These are phyloP conservation scores for Chrysochromulina tobinii DNA, from an alignment of 78 protist species.

Conservation along the genomic window DNA sequence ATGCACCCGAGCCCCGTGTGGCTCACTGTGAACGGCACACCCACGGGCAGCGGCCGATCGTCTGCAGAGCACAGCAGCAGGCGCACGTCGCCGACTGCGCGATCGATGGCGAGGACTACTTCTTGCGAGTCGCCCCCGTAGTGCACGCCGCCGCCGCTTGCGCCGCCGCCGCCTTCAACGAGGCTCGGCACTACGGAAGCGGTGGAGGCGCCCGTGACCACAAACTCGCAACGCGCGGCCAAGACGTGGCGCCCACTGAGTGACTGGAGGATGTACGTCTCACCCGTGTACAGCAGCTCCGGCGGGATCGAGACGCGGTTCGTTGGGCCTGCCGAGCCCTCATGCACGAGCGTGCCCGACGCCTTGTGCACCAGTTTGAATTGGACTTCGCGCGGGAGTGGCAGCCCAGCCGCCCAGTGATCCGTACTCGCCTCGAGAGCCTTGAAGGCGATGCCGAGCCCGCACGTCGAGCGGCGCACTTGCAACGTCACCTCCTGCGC, in stretches of 20 bases:
- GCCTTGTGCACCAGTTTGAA: neutral
- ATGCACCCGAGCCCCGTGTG: neutral
- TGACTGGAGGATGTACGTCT: neutral
- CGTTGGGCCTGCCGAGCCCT: neutral
- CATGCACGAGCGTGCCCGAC: neutral
- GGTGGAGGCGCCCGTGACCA: too few relatives aligned
- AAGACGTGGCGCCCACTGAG: too few relatives aligned
- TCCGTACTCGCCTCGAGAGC: neutral
- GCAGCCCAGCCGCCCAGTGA: neutral
- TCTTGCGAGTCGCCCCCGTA: too few relatives aligned
- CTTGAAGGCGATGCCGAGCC: neutral
- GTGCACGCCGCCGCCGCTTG: too few relatives aligned
- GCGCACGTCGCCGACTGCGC: neutral
- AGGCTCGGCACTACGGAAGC: too few relatives aligned
- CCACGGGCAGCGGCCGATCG: neutral
- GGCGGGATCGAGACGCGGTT: neutral
- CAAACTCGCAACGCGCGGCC: too few relatives aligned
- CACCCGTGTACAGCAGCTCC: neutral
- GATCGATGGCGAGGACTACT: neutral
- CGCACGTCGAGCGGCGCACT: neutral
- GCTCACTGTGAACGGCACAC: neutral
- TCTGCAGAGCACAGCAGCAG: neutral
- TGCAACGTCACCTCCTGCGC: neutral
- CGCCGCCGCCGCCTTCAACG: too few relatives aligned
- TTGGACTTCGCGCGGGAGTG: neutral